Conservation (phyloP, 2,329 filamentous ascomycete genomes). For the Aspergillus ustus region DNA sequence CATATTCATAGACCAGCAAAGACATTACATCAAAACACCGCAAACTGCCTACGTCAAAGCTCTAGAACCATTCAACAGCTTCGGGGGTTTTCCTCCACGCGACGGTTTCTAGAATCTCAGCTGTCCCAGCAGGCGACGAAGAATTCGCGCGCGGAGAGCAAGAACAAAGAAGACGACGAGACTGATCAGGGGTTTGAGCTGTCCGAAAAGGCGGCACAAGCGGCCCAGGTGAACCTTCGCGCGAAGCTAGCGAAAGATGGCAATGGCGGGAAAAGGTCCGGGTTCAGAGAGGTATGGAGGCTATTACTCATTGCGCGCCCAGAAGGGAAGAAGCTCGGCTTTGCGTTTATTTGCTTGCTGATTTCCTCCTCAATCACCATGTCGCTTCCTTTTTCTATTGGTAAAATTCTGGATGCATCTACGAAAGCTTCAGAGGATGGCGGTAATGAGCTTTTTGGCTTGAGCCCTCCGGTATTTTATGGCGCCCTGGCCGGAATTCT, state of each 20-base stretch:
- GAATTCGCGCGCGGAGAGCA: slow-evolving; percentile 31
- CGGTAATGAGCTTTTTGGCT: slow-evolving; percentile 72
- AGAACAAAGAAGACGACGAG: slow-evolving; percentile 54
- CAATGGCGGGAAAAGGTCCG: slow-evolving; percentile 58
- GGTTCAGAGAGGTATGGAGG: slow-evolving; percentile 78
- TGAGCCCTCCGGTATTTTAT: slow-evolving; percentile 89
- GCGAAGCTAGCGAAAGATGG: slow-evolving; percentile 87
- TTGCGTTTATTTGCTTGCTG: slow-evolving; percentile 83
- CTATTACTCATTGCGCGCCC: slow-evolving; percentile 87
- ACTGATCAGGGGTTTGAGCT: slow-evolving; percentile 67
- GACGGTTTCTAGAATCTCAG: slow-evolving; percentile 33
- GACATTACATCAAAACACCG: slow-evolving; percentile 22
- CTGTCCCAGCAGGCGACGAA: slow-evolving; percentile 24
- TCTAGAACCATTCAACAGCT: not conserved
- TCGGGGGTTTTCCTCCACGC: slow-evolving; percentile 35
- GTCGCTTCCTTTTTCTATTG: slow-evolving; percentile 95
- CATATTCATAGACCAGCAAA: slow-evolving; percentile 22
- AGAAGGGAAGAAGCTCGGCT: slow-evolving; percentile 74
- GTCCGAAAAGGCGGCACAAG: slow-evolving; percentile 83
- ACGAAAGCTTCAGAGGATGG: slow-evolving; percentile 72
- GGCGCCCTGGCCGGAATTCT: slow-evolving; percentile 75
- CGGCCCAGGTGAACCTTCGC: slow-evolving; percentile 85
- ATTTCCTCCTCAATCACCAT: slow-evolving; percentile 92
- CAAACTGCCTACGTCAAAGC: not conserved
- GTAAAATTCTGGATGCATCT: slow-evolving; percentile 90